Base-by-base conservation (phyloP, 257 asterid genomes). In the Ajuga chamaepitys region DNA sequence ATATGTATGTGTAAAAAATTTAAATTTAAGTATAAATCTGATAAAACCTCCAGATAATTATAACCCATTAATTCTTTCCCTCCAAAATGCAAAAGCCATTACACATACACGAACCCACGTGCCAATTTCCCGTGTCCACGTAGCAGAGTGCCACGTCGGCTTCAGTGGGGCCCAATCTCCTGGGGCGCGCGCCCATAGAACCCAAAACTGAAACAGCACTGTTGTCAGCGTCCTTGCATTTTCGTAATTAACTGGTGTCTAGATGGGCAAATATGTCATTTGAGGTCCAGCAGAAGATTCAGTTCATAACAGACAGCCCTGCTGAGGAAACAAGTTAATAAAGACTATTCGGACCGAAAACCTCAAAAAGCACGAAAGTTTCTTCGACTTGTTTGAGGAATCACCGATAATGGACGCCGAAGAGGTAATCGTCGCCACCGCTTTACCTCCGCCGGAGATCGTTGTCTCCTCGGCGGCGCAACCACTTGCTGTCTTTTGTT, bases 291-390 rank as follows among this genome's bases (percentile, higher is more conserved):
- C 74, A 65, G 73, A 68, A 68, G 71, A 72, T 77, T 79, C 83
- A 74, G 84, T 83, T 81, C 89, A 72, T 75, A 83, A 81, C 89
- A 81, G 89, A 83, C 87, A 77, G 78, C 77, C 54, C 58, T 70
- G 57, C 74, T 65, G 75, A 74, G 76, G 76, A 70, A 69, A 74
- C 73, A 68, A 80, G 73, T 68, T 75, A 73, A 58, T 62, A 30
- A 53, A 60, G 59, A 68, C 74, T 26, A 70, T 38, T 44, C 57
- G 74, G 77, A 76, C 85, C 76, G 51, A 54, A 64, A 80, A 78
- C 86, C 83, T 81, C 63, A 70, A 70, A 24, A 53, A 56, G 61
- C 50, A 18, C 67, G 16, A 51, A 54, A 20, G 47, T 37, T 67
- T 50, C 14, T 66, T 51, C 67, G 68, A 71, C 26, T 70, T 67